A percentile compares a stretch with the other conserved stretches of the same genome.
Conservation (phyloP, 2,329 filamentous ascomycete species). For the Colletotrichum abscissum region DNA sequence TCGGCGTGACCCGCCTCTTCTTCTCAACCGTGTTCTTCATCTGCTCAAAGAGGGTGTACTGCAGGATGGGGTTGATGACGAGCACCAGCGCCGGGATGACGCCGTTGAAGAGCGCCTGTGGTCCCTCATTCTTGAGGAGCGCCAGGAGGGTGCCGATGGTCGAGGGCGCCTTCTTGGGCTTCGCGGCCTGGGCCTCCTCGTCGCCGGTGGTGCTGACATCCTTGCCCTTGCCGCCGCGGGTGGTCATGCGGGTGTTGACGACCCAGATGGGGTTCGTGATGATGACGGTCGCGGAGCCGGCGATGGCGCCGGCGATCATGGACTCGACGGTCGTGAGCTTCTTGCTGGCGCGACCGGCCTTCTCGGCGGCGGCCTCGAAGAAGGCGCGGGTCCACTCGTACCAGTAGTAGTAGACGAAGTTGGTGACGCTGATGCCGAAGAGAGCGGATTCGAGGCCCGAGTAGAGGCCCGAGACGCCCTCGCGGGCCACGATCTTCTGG, state of each 20-base stretch:
- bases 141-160: conserved; percentile 85
- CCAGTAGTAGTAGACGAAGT: conserved; percentile 99
- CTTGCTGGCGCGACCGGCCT: conserved; percentile 77
- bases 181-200: conserved; percentile 54
- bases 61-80: conserved; percentile 97
- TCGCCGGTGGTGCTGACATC: conserved; percentile 32
- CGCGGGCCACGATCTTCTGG: conserved; percentile 87
- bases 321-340: conserved; percentile 92
- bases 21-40: conserved; percentile 91
- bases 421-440: conserved; percentile 97
- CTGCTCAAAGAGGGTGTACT: conserved; percentile 99
- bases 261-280: conserved; percentile 99
- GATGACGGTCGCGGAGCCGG: conserved; percentile 92
- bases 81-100: conserved; percentile 93
- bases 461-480: conserved; percentile 90
- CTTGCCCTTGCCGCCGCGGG: conserved; percentile 70
- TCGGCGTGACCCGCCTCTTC: conserved; percentile 79
- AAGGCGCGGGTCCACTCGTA: conserved; percentile 95
- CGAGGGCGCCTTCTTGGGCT: conserved; percentile 67
- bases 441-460: conserved; percentile 92
- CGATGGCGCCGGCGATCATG: conserved; percentile 95
- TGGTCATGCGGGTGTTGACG: conserved; percentile 97
- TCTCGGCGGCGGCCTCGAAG: conserved; percentile 83
- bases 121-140: conserved; percentile 86
- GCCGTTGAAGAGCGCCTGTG: conserved; percentile 86